A percentile compares a stretch with the other conserved stretches of the same genome.
Conservation (phyloP, 2,329 filamentous ascomycete species). For the Hymenoscyphus infarciens region DNA sequence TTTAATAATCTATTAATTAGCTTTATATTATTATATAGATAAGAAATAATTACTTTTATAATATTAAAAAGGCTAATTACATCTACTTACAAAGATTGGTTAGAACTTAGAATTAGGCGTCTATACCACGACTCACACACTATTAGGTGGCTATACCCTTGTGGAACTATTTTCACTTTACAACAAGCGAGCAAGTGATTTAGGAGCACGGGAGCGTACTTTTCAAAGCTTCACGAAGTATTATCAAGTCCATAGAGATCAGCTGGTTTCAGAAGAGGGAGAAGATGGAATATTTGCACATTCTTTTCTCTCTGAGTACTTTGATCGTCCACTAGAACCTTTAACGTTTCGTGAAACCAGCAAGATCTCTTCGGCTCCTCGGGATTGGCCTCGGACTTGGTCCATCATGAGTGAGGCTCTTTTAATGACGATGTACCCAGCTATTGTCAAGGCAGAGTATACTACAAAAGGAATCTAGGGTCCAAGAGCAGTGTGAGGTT, state of each 20-base stretch:
- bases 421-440: neutral
- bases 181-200: neutral
- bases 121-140: too few species aligned
- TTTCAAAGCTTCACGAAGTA: neutral
- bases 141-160: too few species aligned
- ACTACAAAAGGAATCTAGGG: neutral
- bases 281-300: neutral
- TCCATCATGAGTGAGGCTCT: neutral
- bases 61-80: too few species aligned
- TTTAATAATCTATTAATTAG: too few species aligned
- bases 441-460: neutral
- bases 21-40: too few species aligned
- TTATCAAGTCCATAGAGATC: neutral
- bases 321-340: neutral
- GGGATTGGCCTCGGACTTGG: neutral
- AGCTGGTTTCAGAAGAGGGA: neutral
- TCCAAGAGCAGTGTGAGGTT: neutral
- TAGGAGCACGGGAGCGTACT: neutral
- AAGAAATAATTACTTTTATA: too few species aligned
- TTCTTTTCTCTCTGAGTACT: neutral
- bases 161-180: neutral
- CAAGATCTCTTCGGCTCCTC: neutral
- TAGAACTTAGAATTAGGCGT: too few species aligned
- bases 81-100: too few species aligned
- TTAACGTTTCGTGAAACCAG: neutral